phyloP scores from a whole-genome alignment of 192 early-diverging fungal species.

The Physocladia obscura region DNA sequence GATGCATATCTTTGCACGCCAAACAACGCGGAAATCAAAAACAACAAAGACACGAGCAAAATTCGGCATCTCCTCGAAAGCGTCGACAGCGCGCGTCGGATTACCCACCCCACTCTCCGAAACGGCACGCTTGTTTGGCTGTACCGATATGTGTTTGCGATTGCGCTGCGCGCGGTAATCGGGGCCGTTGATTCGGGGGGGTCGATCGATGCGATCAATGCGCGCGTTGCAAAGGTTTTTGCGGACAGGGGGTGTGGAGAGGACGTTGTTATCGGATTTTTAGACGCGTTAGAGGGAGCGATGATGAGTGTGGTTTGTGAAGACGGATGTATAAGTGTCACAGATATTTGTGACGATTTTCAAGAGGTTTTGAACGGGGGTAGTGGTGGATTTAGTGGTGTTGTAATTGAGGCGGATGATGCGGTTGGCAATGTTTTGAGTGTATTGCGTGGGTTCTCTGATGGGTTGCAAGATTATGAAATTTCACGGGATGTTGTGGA shows the following conservation, averaged over 20 bases:
- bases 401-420: no score
- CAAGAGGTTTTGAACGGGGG: neutral
- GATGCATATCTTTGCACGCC: no score
- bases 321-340: slow-evolving; percentile 2
- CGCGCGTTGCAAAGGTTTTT: neutral
- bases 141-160: neutral
- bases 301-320: slow-evolving; percentile 21
- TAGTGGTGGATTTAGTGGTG: neutral
- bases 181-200: neutral
- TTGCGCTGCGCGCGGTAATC: neutral
- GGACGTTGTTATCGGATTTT: no score
- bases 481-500: no score
- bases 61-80: no score
- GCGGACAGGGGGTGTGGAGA: no score
- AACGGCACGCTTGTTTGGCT: neutral
- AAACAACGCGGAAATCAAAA: no score
- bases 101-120: slow-evolving; percentile 4
- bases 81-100: neutral
- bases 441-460: no score
- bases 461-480: no score
- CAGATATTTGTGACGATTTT: slow-evolving; percentile 32
- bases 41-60: no score
- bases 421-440: no score
- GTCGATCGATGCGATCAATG: neutral
- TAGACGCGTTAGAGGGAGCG: no score